These are phyloP conservation scores for Xerophyta viscosa DNA, from an alignment of 106 monocot species.

Conservation along the genomic window DNA sequence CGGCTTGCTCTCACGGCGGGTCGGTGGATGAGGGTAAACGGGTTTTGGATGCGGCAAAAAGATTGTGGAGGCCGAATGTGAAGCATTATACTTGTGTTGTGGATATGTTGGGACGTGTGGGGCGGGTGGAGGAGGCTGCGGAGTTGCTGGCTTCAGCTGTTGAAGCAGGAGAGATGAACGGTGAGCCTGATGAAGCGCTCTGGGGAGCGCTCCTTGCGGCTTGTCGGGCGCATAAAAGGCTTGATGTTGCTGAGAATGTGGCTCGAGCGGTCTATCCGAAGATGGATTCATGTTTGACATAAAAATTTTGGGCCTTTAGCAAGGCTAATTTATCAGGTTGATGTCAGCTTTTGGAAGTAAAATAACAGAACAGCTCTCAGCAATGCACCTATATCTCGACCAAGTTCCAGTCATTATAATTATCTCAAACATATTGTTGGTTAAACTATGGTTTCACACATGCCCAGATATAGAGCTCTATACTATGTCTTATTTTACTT, in stretches of 20 bases:
- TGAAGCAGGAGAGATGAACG: slow-evolving; percentile 3
- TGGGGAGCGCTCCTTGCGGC: slow-evolving; percentile 12
- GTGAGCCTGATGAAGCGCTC: slow-evolving; percentile 12
- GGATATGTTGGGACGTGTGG: slow-evolving; percentile 11
- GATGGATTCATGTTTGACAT: no score
- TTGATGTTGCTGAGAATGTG: slow-evolving; percentile 19
- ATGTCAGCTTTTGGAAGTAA: no score
- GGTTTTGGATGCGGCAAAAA: slow-evolving; percentile 11
- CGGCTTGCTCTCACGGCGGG: slow-evolving; percentile 15
- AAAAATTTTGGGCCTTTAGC: no score
- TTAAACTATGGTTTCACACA: no score
- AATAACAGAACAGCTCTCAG: no score
- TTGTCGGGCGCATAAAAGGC: slow-evolving; percentile 2
- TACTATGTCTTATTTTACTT: no score
- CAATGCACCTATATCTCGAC: no score
- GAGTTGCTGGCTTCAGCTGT: neutral
- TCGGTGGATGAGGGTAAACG: slow-evolving; percentile 8
- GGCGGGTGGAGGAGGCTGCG: slow-evolving; percentile 20
- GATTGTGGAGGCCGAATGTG: slow-evolving; percentile 5
- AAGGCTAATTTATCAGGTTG: no score
- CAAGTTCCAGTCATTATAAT: no score
- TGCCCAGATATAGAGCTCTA: no score
- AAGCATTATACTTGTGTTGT: slow-evolving; percentile 28
- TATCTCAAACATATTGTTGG: no score
- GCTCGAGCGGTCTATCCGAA: neutral